Percentiles rank a stretch among this genome's conserved stretches.
phyloP scores from a whole-genome alignment of 305 asterid species.

The Fraxinus sp. region DNA sequence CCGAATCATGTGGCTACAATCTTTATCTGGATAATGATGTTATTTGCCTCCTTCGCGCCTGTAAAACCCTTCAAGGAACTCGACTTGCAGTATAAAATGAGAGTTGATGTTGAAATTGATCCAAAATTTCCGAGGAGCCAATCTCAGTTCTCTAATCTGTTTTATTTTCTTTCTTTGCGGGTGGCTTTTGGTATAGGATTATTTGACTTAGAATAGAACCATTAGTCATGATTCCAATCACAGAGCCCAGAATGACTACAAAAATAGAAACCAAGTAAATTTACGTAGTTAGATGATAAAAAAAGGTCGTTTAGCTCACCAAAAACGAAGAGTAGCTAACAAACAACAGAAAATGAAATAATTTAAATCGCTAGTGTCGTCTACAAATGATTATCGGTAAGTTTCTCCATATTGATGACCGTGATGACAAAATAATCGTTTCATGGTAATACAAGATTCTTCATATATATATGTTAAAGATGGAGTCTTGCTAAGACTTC shows the following conservation, averaged over 20 bases:
- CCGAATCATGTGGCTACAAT: neutral
- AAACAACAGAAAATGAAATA: neutral
- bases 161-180: slow-evolving; percentile 72
- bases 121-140: neutral
- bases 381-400: neutral
- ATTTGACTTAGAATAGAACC: slow-evolving; percentile 90
- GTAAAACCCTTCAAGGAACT: neutral
- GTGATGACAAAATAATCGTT: neutral
- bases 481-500: too few relatives aligned
- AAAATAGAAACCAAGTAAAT: slow-evolving; percentile 23
- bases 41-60: neutral
- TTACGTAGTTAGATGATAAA: neutral
- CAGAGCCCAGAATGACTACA: slow-evolving; percentile 81
- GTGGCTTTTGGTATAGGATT: slow-evolving; percentile 54
- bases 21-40: neutral
- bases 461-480: too few relatives aligned
- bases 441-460: neutral
- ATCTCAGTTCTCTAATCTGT: slow-evolving; percentile 43
- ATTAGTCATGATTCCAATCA: slow-evolving; percentile 69
- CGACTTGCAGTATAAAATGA: neutral
- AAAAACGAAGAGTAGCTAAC: neutral
- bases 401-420: neutral
- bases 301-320: neutral
- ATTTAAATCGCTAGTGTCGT: neutral
- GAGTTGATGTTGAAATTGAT: neutral